Base-by-base conservation (phyloP, 192 early-diverging fungal genomes). In the Entrophospora sp. region DNA sequence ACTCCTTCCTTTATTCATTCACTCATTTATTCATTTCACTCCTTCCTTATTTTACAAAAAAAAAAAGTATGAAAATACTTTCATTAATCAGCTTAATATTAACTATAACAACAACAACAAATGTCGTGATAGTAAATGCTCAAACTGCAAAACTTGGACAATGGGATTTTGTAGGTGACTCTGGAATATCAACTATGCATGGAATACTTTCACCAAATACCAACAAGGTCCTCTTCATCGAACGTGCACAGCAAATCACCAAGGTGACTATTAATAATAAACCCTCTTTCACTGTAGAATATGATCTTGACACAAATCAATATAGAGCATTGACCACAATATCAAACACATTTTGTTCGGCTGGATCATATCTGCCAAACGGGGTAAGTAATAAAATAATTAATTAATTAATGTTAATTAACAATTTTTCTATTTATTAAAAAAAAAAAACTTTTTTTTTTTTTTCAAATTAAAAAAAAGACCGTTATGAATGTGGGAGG, bases 341-440 rank as follows among this genome's bases (percentile, higher is more conserved):
- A 24, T 79, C 75, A 42, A 79, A 82, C 46, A 82, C 77, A 24
- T 82, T 82, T 60, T 82, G 80, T 61, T 82, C 80, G 5, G 80
- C 73, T 25, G 80, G 80, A 46, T 76, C 77, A 5, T 82, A 78
- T 56, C 44, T 82, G 36, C 71, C 65, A 14, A 82, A 82, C 32
- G 80, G 80, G 10, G 38, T 40, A 40, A 40, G 38, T 14, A 6
- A 9, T 40, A 6, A 9, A 6, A 40, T 9, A 9, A 9, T 40
- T 40, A 40, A 40, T 14, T 14, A n/a, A n/a, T n/a, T n/a, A n/a
- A n/a, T n/a, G n/a, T n/a, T n/a, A n/a, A n/a, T n/a, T n/a, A n/a
- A n/a, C n/a, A n/a, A n/a, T n/a, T n/a, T n/a, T n/a, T n/a, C n/a
- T n/a, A n/a, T n/a, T n/a, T n/a, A n/a, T n/a, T n/a, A n/a, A n/a